These are phyloP conservation scores for Hirsutella thompsonii DNA, from an alignment of 2,329 filamentous ascomycete genomes.

Conservation along the genomic window DNA sequence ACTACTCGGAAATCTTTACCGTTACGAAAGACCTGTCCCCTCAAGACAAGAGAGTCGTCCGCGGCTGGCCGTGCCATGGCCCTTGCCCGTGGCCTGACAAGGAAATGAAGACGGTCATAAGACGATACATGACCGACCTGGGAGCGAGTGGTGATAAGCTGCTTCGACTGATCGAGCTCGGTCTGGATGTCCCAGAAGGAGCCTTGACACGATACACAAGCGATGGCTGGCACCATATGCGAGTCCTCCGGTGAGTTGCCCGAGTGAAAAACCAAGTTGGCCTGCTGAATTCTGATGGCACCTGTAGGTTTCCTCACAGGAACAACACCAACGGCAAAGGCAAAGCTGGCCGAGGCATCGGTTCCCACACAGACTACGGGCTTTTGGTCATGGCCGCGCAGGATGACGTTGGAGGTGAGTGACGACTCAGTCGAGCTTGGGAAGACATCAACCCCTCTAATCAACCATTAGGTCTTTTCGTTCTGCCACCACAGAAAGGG, in stretches of 20 bases:
- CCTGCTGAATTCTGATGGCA: background rate
- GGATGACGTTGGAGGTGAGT: slow-evolving; percentile 32
- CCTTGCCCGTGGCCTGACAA: slow-evolving; percentile 33
- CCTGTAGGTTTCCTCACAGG: slow-evolving; percentile 16
- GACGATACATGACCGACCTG: slow-evolving; percentile 26
- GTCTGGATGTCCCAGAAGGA: slow-evolving; percentile 24
- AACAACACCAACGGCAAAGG: slow-evolving; percentile 32
- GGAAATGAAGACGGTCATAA: slow-evolving; percentile 25
- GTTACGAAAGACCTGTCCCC: slow-evolving; percentile 32
- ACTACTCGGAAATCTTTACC: slow-evolving; percentile 40
- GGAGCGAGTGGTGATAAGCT: slow-evolving; percentile 28
- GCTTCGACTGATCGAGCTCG: slow-evolving; percentile 31
- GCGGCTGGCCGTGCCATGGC: slow-evolving; percentile 35
- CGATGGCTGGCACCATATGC: slow-evolving; percentile 39
- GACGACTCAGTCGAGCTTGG: background rate
- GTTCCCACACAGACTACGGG: slow-evolving; percentile 38
- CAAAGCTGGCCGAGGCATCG: slow-evolving; percentile 34
- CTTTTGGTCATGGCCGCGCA: slow-evolving; percentile 36
- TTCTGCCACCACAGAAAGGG: slow-evolving; percentile 25
- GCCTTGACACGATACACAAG: slow-evolving; percentile 26
- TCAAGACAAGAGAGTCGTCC: slow-evolving; percentile 23
- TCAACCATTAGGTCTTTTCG: slow-evolving; percentile 24
- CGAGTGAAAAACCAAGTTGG: no score
- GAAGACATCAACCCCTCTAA: background rate
- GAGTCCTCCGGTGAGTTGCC: slow-evolving; percentile 26